A percentile compares a stretch with the other conserved stretches of the same genome.
Conservation (phyloP, 176 grass and related monocot genomes). For the Luzula sylvatica region DNA sequence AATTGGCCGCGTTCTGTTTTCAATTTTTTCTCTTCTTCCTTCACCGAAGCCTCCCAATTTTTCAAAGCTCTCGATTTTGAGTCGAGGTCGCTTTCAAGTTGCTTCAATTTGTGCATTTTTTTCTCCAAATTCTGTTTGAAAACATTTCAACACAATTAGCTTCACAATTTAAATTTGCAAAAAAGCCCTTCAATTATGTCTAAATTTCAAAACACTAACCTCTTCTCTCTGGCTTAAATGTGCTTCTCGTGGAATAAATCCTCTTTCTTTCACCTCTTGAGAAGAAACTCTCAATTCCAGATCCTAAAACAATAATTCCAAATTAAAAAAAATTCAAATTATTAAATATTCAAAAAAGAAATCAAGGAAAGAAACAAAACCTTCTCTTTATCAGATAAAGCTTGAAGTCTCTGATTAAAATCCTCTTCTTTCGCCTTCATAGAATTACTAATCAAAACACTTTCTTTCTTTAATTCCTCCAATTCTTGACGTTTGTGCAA, state of each 20-base stretch:
- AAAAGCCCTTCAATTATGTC: too few relatives aligned
- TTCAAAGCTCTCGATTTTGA: conserved; percentile 75
- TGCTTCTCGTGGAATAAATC: conserved; percentile 41
- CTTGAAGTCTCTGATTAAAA: conserved; percentile 44
- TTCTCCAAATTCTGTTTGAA: conserved; percentile 36
- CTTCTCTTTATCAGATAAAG: conserved; percentile 59
- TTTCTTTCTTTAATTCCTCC: conserved; percentile 46
- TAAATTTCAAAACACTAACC: conserved; percentile 26
- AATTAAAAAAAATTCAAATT: conserved; percentile 1
- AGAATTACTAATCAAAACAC: conserved; percentile 31
- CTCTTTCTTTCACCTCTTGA: conserved; percentile 49
- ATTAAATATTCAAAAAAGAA: background rate
- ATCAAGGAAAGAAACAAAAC: conserved; percentile 18
- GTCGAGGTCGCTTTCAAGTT: conserved; percentile 57
- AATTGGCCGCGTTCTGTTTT: conserved; percentile 41
- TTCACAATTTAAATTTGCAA: too few relatives aligned
- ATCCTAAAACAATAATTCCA: conserved; percentile 46
- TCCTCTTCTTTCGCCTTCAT: conserved; percentile 59
- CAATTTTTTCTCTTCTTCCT: conserved; percentile 42
- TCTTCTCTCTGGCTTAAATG: conserved; percentile 50
- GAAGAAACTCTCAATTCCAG: conserved; percentile 31
- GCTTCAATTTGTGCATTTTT: conserved; percentile 48
- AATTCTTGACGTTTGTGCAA: conserved; percentile 62
- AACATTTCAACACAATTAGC: conserved; percentile 2
- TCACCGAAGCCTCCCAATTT: conserved; percentile 66